Evolutionary conservation across 2,329 filamentous ascomycete genomes (phyloP).

Genomic region (Fusarium stilboides): DNA sequence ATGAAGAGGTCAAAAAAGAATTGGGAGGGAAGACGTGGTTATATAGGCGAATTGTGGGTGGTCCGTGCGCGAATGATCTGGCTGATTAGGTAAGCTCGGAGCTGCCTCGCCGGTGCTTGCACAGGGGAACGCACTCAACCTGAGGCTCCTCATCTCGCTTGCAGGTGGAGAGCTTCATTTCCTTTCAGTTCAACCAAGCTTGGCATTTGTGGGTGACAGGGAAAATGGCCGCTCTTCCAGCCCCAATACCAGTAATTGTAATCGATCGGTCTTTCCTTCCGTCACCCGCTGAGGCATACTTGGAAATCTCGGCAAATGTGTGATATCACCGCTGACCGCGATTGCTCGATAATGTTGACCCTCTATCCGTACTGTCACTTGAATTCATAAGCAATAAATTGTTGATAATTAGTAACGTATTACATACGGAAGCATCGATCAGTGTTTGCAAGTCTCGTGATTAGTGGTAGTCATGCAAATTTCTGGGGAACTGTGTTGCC

Average conservation of each 20-base stretch:
- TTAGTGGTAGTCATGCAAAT: too few relatives aligned
- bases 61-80: conserved; percentile 26
- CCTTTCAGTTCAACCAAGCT: conserved; percentile 11
- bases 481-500: too few relatives aligned
- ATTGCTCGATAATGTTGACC: too few relatives aligned
- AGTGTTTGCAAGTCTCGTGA: too few relatives aligned
- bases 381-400: too few relatives aligned
- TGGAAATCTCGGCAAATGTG: conserved; percentile 1
- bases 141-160: conserved; percentile 1
- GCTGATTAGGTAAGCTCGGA: background rate
- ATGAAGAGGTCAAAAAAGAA: conserved; percentile 61
- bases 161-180: conserved; percentile 23
- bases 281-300: too few relatives aligned
- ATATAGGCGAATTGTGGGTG: conserved; percentile 48
- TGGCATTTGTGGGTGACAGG: background rate
- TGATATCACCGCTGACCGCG: background rate
- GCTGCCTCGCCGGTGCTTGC: background rate
- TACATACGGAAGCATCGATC: too few relatives aligned
- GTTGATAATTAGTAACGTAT: too few relatives aligned
- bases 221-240: too few relatives aligned
- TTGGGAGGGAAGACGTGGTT: conserved; percentile 24
- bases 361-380: background rate
- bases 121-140: background rate
- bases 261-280: too few relatives aligned
- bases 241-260: too few relatives aligned